Conservation (phyloP, 257 asterid species). For the Ajuga chamaepitys region DNA sequence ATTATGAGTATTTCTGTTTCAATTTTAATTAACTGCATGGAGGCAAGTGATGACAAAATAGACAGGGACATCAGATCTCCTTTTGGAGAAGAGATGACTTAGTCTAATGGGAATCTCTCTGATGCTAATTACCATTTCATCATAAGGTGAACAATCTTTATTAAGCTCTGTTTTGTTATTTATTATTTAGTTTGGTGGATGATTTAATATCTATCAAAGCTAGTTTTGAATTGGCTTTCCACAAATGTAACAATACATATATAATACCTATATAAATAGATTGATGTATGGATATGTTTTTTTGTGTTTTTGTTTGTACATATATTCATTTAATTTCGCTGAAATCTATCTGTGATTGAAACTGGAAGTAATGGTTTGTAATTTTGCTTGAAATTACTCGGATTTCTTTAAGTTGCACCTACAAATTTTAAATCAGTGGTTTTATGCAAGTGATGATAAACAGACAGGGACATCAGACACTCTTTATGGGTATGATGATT, state of each 20-base stretch:
- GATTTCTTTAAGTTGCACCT: background rate
- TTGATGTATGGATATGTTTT: no score
- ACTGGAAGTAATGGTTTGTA: background rate
- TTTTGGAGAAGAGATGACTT: constrained; percentile 32
- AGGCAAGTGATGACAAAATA: constrained; percentile 50
- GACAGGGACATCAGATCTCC: constrained; percentile 83
- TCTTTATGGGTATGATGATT: constrained; percentile 30
- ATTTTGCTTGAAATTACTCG: background rate
- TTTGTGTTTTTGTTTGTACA: no score
- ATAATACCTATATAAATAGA: no score
- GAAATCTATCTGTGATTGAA: background rate
- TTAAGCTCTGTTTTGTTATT: background rate
- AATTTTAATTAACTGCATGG: background rate
- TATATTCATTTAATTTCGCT: no score
- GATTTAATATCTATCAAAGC: background rate
- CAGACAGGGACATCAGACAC: constrained; percentile 62
- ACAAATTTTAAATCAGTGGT: no score
- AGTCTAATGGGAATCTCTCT: constrained; percentile 77
- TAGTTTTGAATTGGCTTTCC: no score
- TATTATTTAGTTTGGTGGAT: background rate
- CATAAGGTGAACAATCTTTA: no score
- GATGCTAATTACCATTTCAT: constrained; percentile 30
- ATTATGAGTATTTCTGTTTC: background rate
- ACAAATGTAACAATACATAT: no score
- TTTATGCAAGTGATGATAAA: constrained; percentile 37